These are phyloP conservation scores for Sugiyamaella americana DNA, from an alignment of 805 yeast genomes.

Conservation along the genomic window DNA sequence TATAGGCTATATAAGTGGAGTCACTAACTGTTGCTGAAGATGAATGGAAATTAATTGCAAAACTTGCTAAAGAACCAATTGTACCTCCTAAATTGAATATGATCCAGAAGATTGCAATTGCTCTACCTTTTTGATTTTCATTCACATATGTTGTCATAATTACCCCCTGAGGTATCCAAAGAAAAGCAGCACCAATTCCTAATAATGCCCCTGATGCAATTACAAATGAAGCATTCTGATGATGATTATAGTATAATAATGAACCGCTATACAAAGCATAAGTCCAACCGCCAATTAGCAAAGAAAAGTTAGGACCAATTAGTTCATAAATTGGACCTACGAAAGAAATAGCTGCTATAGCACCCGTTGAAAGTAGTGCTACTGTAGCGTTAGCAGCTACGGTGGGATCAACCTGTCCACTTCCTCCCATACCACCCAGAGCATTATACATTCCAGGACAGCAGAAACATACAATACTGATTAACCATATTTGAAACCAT, in stretches of 20 bases:
- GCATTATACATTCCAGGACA: conserved; percentile 34
- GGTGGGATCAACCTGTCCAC: conserved; percentile 29
- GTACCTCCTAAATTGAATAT: conserved; percentile 59
- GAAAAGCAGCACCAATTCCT: conserved; percentile 48
- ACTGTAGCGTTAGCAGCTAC: conserved; percentile 29
- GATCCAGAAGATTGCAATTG: conserved; percentile 52
- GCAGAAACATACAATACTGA: conserved; percentile 30
- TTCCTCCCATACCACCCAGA: conserved; percentile 30
- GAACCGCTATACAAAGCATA: conserved; percentile 50
- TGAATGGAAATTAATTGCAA: conserved; percentile 45
- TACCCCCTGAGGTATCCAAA: conserved; percentile 58
- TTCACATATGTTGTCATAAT: conserved; percentile 51
- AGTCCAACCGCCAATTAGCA: conserved; percentile 50
- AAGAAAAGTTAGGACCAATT: conserved; percentile 28
- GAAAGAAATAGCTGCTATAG: conserved; percentile 26
- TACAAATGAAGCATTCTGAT: conserved; percentile 44
- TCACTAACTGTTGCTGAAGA: conserved; percentile 35
- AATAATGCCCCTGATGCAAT: conserved; percentile 53
- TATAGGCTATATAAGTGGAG: conserved; percentile 51
- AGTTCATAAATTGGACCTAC: conserved; percentile 28
- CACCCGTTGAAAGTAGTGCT: conserved; percentile 27
- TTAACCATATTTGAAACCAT: conserved; percentile 26
- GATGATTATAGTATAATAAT: conserved; percentile 44
- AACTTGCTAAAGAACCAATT: conserved; percentile 51
- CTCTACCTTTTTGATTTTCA: conserved; percentile 45